These are phyloP conservation scores for Kodamaea sagamina DNA, from an alignment of 805 yeast genomes.

Conservation along the genomic window DNA sequence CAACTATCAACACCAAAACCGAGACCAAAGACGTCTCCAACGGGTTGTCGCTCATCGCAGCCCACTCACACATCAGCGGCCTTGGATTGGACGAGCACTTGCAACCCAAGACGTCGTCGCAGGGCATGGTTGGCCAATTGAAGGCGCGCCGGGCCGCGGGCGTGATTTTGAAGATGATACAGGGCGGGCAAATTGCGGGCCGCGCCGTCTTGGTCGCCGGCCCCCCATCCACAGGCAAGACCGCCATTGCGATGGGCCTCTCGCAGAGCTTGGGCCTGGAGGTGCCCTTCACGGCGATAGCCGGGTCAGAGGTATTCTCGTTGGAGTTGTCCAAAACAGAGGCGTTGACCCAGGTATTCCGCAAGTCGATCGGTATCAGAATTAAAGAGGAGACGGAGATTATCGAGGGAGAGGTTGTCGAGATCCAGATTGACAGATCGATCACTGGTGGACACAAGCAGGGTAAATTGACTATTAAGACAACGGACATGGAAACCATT, in stretches of 20 bases:
- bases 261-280: conserved; percentile 71
- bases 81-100: conserved; percentile 92
- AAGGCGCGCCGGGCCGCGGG: conserved; percentile 98
- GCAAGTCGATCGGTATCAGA: conserved; percentile 92
- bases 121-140: conserved; percentile 97
- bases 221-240: conserved; percentile 98
- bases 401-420: conserved; percentile 98
- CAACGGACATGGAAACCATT: conserved; percentile 98
- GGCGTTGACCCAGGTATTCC: conserved; percentile 92
- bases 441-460: conserved; percentile 98
- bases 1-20: conserved; percentile 34
- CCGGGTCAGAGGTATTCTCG: conserved; percentile 91
- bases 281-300: conserved; percentile 94
- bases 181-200: conserved; percentile 94
- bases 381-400: conserved; percentile 97
- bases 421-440: conserved; percentile 89
- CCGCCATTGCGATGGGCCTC: conserved; percentile 95
- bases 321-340: conserved; percentile 94
- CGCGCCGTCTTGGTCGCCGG: conserved; percentile 95
- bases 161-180: conserved; percentile 87
- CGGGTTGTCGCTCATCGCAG: conserved; percentile 78
- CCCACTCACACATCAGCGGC: conserved; percentile 98
- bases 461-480: conserved; percentile 94
- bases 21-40: conserved; percentile 34
- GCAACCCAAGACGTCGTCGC: conserved; percentile 72